A percentile compares a stretch with the other conserved stretches of the same genome.
Evolutionary conservation across 2,329 filamentous ascomycete genomes (phyloP).

Genomic region (Botrytis galanthina): DNA sequence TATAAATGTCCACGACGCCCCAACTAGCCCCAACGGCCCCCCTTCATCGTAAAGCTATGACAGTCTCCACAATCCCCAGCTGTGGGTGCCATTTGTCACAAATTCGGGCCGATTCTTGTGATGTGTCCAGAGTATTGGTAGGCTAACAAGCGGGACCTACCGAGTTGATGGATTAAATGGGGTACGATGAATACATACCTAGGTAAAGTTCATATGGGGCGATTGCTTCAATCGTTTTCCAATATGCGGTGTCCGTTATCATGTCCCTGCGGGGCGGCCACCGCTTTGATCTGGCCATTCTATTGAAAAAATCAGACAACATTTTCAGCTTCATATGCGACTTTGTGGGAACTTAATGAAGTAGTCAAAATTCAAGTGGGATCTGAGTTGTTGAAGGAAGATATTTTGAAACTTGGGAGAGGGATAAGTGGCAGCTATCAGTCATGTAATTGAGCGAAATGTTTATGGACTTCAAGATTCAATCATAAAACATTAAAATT

Average conservation of each 20-base stretch:
- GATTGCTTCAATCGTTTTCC: background rate
- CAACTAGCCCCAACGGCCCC: background rate
- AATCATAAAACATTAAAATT: background rate
- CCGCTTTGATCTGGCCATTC: background rate
- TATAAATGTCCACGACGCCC: background rate
- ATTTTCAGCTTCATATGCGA: background rate
- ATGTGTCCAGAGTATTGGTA: background rate
- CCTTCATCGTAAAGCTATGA: slow-evolving; percentile 1
- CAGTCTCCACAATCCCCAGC: background rate
- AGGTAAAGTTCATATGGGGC: background rate
- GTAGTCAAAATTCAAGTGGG: background rate
- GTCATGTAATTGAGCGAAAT: background rate
- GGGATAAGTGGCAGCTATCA: background rate
- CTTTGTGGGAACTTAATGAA: background rate
- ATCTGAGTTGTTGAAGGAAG: no score
- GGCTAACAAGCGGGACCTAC: background rate
- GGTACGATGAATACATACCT: background rate
- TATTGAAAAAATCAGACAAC: background rate
- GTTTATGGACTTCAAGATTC: background rate
- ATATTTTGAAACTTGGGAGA: background rate
- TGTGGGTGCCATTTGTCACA: background rate
- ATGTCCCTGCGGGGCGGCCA: background rate
- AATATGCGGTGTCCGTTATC: background rate
- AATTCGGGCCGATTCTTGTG: background rate
- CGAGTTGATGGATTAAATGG: background rate